phyloP scores from a whole-genome alignment of 176 grass and related monocot species.

The Cocos nucifera region DNA sequence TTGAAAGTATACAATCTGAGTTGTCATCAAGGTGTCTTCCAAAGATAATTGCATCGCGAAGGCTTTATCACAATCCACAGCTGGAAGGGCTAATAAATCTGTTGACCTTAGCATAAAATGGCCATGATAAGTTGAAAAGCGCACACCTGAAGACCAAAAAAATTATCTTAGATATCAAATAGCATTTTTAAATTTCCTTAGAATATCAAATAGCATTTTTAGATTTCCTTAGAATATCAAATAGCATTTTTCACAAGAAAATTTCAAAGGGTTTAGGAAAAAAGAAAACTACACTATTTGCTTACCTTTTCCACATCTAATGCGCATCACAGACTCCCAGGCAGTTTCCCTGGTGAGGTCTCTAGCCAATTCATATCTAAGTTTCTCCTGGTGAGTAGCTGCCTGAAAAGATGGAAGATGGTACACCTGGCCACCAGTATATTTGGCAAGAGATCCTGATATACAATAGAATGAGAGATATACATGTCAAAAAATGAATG shows the following conservation, averaged over 20 bases:
- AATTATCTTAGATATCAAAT: conserved; percentile 9
- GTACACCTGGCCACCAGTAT: conserved; percentile 97
- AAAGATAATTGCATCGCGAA: conserved; percentile 83
- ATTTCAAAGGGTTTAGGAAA: background rate
- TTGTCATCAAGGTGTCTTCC: conserved; percentile 87
- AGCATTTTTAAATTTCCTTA: background rate
- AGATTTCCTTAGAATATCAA: conserved; percentile 14
- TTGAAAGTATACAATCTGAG: conserved; percentile 90
- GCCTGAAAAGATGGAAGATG: conserved; percentile 71
- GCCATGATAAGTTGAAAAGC: conserved; percentile 91
- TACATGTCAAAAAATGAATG: conserved; percentile 3
- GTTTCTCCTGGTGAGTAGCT: conserved; percentile 62
- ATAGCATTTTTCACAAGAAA: background rate
- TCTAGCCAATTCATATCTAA: conserved; percentile 70
- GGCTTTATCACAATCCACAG: conserved; percentile 97
- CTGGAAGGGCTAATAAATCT: conserved; percentile 91
- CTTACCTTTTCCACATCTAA: conserved; percentile 98
- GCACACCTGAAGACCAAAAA: conserved; percentile 52
- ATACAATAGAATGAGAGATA: conserved; percentile 10
- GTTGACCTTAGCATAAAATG: conserved; percentile 98
- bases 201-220: conserved; percentile 5
- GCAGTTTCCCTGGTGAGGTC: conserved; percentile 88
- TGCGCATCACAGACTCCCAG: conserved; percentile 97
- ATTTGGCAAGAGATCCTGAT: conserved; percentile 77
- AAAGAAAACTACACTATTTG: background rate